Percentiles rank a stretch among this genome's conserved stretches.
phyloP scores from a whole-genome alignment of 192 early-diverging fungal genomes.

The Chytriomyces sp. region DNA sequence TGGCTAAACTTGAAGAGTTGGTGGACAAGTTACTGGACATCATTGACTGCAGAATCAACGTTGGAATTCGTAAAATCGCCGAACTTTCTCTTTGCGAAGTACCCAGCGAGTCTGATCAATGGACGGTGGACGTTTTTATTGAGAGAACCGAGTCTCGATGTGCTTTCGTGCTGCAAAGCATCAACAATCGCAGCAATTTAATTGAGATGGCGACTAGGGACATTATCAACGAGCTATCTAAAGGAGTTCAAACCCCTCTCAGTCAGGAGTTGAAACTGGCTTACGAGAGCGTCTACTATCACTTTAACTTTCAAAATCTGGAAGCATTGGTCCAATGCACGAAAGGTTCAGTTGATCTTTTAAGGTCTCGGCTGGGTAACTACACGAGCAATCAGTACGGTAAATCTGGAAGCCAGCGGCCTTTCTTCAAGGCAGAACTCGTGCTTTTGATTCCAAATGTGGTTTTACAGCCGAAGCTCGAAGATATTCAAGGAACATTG shows the following conservation, averaged over 20 bases:
- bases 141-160: conserved; percentile 64
- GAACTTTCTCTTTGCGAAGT: conserved; percentile 63
- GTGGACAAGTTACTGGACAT: conserved; percentile 68
- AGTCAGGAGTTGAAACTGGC: conserved; percentile 56
- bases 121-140: conserved; percentile 65
- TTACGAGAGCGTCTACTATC: conserved; percentile 67
- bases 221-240: conserved; percentile 61
- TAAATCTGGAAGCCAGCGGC: conserved; percentile 56
- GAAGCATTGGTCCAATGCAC: conserved; percentile 67
- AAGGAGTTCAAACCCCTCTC: conserved; percentile 48
- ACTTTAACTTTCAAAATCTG: conserved; percentile 67
- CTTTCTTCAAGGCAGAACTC: conserved; percentile 67
- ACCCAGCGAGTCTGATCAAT: conserved; percentile 62
- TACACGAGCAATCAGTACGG: conserved; percentile 66
- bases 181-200: conserved; percentile 64
- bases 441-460: conserved; percentile 66
- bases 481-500: conserved; percentile 66
- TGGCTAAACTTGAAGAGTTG: conserved; percentile 60
- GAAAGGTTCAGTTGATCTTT: conserved; percentile 65
- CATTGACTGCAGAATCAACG: conserved; percentile 60
- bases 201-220: conserved; percentile 65
- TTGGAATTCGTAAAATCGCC: conserved; percentile 58
- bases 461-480: conserved; percentile 66
- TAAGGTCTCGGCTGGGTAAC: conserved; percentile 59
- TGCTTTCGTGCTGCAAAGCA: conserved; percentile 47